phyloP scores from a whole-genome alignment of 1,139 yeast species.

The Suhomyces coccinellae region DNA sequence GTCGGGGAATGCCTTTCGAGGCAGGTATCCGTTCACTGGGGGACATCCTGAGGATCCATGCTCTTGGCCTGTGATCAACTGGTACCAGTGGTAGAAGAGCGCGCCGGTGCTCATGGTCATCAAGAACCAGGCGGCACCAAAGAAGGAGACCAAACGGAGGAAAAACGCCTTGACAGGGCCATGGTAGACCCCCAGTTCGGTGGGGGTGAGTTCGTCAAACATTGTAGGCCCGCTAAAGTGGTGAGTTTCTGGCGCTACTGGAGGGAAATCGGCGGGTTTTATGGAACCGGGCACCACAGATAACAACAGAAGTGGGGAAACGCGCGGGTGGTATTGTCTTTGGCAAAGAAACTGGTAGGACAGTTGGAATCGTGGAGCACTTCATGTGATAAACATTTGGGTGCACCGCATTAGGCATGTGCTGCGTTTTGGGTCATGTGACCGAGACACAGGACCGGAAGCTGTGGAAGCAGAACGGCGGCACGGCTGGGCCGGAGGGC shows the following conservation, averaged over 20 bases:
- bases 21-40: conserved; percentile 24
- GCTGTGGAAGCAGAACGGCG: no score
- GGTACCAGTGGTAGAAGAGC: conserved; percentile 27
- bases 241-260: no score
- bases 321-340: not conserved
- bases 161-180: conserved; percentile 20
- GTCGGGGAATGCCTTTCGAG: conserved; percentile 34
- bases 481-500: no score
- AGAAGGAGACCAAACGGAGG: conserved; percentile 27
- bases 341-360: no score
- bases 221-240: not conserved
- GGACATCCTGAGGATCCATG: conserved; percentile 13
- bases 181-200: conserved; percentile 20
- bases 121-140: conserved; percentile 34
- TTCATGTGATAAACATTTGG: no score
- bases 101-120: conserved; percentile 27
- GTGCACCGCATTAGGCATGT: no score
- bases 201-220: conserved; percentile 25
- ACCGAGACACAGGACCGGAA: no score
- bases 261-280: not conserved
- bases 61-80: conserved; percentile 28
- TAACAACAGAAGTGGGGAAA: not conserved
- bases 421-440: no score
- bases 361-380: no score
- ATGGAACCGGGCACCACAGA: not conserved